Conservation (phyloP, 371 early-diverging fungal genomes). For the Mortierella sp. region DNA sequence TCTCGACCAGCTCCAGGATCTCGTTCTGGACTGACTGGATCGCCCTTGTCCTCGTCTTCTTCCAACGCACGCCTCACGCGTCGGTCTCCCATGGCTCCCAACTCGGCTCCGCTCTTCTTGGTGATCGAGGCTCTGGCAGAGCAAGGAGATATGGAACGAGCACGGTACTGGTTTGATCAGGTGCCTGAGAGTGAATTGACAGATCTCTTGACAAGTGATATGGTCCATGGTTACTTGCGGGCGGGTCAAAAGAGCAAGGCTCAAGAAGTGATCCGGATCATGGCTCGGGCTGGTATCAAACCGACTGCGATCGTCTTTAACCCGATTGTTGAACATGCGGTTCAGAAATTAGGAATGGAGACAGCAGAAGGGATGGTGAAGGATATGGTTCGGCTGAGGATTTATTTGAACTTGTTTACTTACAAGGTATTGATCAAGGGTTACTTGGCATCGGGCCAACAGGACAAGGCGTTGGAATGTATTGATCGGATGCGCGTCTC, state of each 20-base stretch:
- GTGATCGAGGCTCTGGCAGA: slow-evolving; percentile 43
- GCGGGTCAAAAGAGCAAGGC: slow-evolving; percentile 33
- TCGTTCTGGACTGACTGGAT: too few relatives aligned
- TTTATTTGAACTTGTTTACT: slow-evolving; percentile 35
- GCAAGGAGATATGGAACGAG: slow-evolving; percentile 47
- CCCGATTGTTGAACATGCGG: slow-evolving; percentile 41
- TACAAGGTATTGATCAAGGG: slow-evolving; percentile 46
- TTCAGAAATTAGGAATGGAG: slow-evolving; percentile 32
- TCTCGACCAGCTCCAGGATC: neutral
- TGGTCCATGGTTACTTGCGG: slow-evolving; percentile 42
- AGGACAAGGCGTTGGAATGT: slow-evolving; percentile 33
- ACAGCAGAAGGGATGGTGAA: slow-evolving; percentile 32
- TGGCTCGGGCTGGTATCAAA: slow-evolving; percentile 44
- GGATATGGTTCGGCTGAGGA: slow-evolving; percentile 29
- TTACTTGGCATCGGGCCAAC: slow-evolving; percentile 28
- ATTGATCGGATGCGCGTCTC: slow-evolving; percentile 26
- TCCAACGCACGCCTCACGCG: slow-evolving; percentile 15
- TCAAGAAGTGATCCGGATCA: slow-evolving; percentile 49
- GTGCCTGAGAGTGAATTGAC: slow-evolving; percentile 37
- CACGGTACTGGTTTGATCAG: slow-evolving; percentile 42
- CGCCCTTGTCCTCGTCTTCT: neutral
- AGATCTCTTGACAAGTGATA: slow-evolving; percentile 41
- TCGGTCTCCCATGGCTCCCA: slow-evolving; percentile 44
- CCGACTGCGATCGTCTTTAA: slow-evolving; percentile 50
- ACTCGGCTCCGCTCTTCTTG: slow-evolving; percentile 34